phyloP scores from a whole-genome alignment of 176 grass and related monocot genomes.

The Zizania latifolia region DNA sequence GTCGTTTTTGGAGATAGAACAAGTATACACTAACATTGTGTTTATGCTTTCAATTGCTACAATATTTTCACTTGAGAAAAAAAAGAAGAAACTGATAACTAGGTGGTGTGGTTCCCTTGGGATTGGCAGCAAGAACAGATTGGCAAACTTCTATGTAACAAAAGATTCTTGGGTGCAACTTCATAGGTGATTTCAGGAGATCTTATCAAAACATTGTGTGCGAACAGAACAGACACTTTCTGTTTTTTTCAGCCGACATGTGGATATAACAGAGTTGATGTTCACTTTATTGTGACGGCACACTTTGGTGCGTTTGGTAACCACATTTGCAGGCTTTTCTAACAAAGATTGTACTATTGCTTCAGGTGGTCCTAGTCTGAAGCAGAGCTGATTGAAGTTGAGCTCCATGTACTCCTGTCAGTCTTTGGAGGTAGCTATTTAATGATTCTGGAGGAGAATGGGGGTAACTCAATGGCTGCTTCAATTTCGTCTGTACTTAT shows the following conservation, averaged over 20 bases:
- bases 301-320: conserved; percentile 34
- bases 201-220: conserved; percentile 7
- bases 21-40: not conserved
- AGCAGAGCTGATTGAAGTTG: conserved; percentile 22
- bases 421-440: not conserved
- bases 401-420: conserved; percentile 1
- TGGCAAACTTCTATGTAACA: not conserved
- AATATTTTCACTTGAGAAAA: not conserved
- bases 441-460: not conserved
- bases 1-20: conserved; percentile 4
- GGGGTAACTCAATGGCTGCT: not conserved
- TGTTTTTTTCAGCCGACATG: conserved; percentile 24
- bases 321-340: conserved; percentile 28
- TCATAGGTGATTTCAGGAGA: conserved; percentile 15
- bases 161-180: not conserved
- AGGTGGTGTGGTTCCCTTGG: not conserved
- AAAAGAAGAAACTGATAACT: not conserved
- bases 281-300: conserved; percentile 16
- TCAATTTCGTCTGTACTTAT: not conserved
- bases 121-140: not conserved
- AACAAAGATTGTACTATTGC: conserved; percentile 19
- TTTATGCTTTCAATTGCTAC: not conserved
- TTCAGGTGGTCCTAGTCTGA: conserved; percentile 31
- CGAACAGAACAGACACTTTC: conserved; percentile 26
- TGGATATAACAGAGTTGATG: conserved; percentile 14